Conservation (phyloP, 2,329 filamentous ascomycete genomes). For the Aciculosporium take region DNA sequence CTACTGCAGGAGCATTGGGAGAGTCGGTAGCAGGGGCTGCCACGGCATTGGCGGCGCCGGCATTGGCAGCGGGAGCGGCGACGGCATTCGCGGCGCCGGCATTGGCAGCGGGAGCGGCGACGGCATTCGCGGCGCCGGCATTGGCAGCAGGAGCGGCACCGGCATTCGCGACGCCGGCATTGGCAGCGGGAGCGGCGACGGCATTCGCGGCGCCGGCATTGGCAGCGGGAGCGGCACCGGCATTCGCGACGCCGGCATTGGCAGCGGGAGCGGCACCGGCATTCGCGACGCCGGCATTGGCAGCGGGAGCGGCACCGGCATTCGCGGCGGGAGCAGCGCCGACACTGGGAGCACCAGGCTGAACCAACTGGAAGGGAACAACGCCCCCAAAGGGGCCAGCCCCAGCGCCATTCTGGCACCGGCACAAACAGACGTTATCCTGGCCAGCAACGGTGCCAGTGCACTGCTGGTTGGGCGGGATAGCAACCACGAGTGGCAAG, state of each 20-base stretch:
- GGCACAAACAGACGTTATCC: constrained; percentile 46
- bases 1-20: too few species aligned
- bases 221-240: neutral
- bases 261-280: neutral
- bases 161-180: neutral
- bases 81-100: too few species aligned
- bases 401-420: constrained; percentile 44
- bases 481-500: constrained; percentile 40
- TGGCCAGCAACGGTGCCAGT: constrained; percentile 46
- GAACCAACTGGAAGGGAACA: constrained; percentile 5
- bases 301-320: neutral
- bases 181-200: neutral
- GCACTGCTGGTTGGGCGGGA: constrained; percentile 40
- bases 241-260: constrained; percentile 4
- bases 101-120: too few species aligned
- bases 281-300: neutral
- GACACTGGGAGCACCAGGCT: neutral
- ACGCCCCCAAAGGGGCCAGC: constrained; percentile 5
- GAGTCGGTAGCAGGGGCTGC: too few species aligned
- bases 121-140: too few species aligned
- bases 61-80: too few species aligned
- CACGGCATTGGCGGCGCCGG: too few species aligned
- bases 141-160: too few species aligned
- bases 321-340: neutral
- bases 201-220: neutral